Evolutionary conservation across 1,139 yeast genomes (phyloP).

Genomic region (Yamadazyma jaroonii): DNA sequence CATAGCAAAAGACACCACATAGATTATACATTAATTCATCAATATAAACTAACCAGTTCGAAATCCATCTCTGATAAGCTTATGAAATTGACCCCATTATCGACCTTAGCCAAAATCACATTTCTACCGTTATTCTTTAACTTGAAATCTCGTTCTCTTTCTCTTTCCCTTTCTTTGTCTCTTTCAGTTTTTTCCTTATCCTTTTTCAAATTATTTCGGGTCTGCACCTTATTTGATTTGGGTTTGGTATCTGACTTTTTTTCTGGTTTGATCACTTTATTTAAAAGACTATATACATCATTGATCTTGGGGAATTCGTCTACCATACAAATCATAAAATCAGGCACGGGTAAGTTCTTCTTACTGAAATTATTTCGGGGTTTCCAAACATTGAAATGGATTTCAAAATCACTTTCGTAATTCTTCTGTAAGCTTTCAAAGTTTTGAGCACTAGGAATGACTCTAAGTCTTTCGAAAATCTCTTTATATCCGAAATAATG

Average conservation of each 20-base stretch:
- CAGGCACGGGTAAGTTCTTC: conserved; percentile 59
- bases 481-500: conserved; percentile 38
- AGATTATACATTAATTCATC: too few relatives aligned
- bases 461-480: conserved; percentile 35
- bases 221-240: conserved; percentile 10
- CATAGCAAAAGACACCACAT: too few relatives aligned
- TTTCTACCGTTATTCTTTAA: conserved; percentile 48
- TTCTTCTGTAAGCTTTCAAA: conserved; percentile 16
- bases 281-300: too few relatives aligned
- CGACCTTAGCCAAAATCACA: conserved; percentile 63
- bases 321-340: conserved; percentile 65
- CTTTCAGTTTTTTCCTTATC: not conserved
- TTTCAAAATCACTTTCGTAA: conserved; percentile 8
- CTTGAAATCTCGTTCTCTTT: conserved; percentile 25
- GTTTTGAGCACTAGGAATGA: conserved; percentile 28
- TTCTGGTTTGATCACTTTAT: not conserved
- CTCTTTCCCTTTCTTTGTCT: conserved; percentile 15
- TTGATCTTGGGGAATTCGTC: conserved; percentile 46
- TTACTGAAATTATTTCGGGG: conserved; percentile 73
- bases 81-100: conserved; percentile 70
- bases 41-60: conserved; percentile 19
- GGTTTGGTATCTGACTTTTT: conserved; percentile 6
- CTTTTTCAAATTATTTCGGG: too few relatives aligned
- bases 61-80: conserved; percentile 61
- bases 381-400: conserved; percentile 77